These are phyloP conservation scores for Tanacetum coccineum DNA, from an alignment of 129 eudicot species.

Conservation along the genomic window DNA sequence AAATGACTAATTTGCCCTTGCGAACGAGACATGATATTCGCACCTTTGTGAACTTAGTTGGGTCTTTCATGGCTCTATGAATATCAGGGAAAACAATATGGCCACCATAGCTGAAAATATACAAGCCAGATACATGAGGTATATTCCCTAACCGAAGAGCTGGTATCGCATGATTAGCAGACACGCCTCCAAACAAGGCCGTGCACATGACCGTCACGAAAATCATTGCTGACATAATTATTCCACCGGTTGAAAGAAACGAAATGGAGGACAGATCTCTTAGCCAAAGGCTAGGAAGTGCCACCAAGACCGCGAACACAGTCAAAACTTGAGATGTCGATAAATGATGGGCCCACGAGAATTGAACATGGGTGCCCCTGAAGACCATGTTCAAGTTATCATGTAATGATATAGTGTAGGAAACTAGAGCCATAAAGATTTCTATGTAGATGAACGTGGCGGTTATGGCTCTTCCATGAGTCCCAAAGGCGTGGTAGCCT, in stretches of 20 bases:
- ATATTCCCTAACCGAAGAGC: constrained; percentile 52
- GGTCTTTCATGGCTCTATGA: constrained; percentile 83
- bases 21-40: not conserved
- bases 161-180: constrained; percentile 53
- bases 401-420: constrained; percentile 93
- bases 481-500: constrained; percentile 66
- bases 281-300: constrained; percentile 82
- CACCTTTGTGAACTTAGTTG: constrained; percentile 89
- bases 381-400: constrained; percentile 70
- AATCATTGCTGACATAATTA: constrained; percentile 67
- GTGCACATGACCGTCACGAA: constrained; percentile 64
- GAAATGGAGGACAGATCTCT: constrained; percentile 77
- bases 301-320: constrained; percentile 57
- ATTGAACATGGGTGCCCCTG: constrained; percentile 33
- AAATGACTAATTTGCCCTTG: not conserved
- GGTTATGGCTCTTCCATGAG: constrained; percentile 50
- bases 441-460: constrained; percentile 66
- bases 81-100: constrained; percentile 87
- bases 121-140: constrained; percentile 72
- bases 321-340: constrained; percentile 61
- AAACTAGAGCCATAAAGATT: constrained; percentile 87
- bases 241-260: constrained; percentile 67
- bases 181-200: constrained; percentile 57
- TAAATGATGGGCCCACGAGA: constrained; percentile 31
- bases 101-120: constrained; percentile 68